phyloP scores from a whole-genome alignment of 805 yeast species.

The Lachancea lanzarotensis region DNA sequence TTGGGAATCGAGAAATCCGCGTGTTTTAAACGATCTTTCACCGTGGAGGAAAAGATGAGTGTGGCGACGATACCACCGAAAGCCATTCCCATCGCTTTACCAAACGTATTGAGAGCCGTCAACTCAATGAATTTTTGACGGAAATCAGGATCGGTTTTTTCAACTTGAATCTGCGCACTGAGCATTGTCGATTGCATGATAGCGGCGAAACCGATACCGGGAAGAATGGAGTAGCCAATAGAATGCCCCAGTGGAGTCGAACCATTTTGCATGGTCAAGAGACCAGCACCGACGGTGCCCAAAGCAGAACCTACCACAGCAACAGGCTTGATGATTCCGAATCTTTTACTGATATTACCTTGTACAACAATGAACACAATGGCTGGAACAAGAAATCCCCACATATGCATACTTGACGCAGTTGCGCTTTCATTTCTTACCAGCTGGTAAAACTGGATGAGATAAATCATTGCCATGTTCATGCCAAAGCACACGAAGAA shows the following conservation, averaged over 20 bases:
- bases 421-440: conserved; percentile 18
- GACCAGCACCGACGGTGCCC: conserved; percentile 35
- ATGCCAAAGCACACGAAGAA: conserved; percentile 16
- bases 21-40: conserved; percentile 12
- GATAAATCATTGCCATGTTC: conserved; percentile 19
- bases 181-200: conserved; percentile 32
- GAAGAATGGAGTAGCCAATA: conserved; percentile 35
- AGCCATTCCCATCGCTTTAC: conserved; percentile 22
- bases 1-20: conserved; percentile 5
- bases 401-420: conserved; percentile 21
- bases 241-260: conserved; percentile 24
- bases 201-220: conserved; percentile 35
- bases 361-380: conserved; percentile 16
- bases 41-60: conserved; percentile 19
- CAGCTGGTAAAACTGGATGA: conserved; percentile 25
- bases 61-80: conserved; percentile 24
- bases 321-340: conserved; percentile 33
- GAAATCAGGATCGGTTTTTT: conserved; percentile 15
- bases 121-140: conserved; percentile 20
- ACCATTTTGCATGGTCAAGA: conserved; percentile 28
- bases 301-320: conserved; percentile 26
- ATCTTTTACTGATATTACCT: conserved; percentile 31
- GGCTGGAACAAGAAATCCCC: conserved; percentile 19
- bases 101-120: conserved; percentile 22
- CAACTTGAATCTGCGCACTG: conserved; percentile 27